phyloP scores from a whole-genome alignment of 371 early-diverging fungal genomes.

The Blakeslea trispora region DNA sequence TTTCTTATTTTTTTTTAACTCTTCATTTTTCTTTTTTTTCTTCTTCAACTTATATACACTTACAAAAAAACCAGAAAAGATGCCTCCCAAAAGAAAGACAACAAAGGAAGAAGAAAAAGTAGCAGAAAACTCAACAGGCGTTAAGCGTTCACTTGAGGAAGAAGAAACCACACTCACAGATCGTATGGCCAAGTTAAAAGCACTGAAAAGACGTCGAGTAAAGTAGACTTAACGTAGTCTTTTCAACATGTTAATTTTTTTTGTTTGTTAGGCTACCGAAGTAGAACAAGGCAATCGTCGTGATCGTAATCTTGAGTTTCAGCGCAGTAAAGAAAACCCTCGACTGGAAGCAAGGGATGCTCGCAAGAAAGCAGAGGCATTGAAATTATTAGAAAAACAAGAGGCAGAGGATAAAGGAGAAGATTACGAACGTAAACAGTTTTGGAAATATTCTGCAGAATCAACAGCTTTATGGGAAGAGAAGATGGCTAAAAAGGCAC shows the following conservation, averaged over 20 bases:
- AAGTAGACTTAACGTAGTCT: neutral
- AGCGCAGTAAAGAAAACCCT: conserved; percentile 72
- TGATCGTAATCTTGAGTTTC: conserved; percentile 80
- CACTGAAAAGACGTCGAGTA: conserved; percentile 59
- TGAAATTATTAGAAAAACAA: conserved; percentile 61
- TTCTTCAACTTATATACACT: no score
- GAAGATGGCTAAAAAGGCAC: conserved; percentile 69
- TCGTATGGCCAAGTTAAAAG: conserved; percentile 56
- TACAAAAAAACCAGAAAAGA: no score
- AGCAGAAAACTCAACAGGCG: no score
- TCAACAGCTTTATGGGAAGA: conserved; percentile 86
- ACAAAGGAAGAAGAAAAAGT: no score
- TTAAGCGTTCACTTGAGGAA: conserved; percentile 2
- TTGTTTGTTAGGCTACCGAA: conserved; percentile 46
- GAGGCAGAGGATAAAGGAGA: conserved; percentile 71
- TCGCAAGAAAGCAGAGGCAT: conserved; percentile 75
- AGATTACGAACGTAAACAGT: conserved; percentile 82
- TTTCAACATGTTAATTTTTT: neutral
- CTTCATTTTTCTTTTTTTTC: no score
- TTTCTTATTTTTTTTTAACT: no score
- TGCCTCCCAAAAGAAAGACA: no score
- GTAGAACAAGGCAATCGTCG: conserved; percentile 74
- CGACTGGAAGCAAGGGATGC: conserved; percentile 65
- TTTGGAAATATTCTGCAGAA: conserved; percentile 86
- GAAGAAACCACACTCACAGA: conserved; percentile 30